A percentile compares a stretch with the other conserved stretches of the same genome.
These are phyloP conservation scores for Nitzschia sp. DNA, from an alignment of 108 stramenopile genomes.

Conservation along the genomic window DNA sequence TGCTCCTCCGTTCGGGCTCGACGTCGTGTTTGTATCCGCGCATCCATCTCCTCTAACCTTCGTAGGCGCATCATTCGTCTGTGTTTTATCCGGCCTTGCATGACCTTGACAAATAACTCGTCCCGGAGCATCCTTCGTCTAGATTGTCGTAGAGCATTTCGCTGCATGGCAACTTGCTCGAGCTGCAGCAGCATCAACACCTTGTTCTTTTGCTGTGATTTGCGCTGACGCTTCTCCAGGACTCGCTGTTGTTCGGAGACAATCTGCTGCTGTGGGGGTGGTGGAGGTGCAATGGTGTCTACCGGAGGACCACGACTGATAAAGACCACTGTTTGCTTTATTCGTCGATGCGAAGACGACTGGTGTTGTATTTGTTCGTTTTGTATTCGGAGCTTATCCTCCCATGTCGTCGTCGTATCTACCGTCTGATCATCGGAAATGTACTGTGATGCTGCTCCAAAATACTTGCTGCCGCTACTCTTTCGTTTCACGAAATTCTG, in stretches of 20 bases:
- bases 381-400: not conserved
- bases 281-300: too few relatives aligned
- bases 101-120: slow-evolving; percentile 1
- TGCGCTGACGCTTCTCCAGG: not conserved
- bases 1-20: not conserved
- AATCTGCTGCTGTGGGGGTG: too few relatives aligned
- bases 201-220: slow-evolving; percentile 20
- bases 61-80: not conserved
- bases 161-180: not conserved
- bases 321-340: slow-evolving; percentile 4
- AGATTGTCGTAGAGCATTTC: not conserved
- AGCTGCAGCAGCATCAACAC: slow-evolving; percentile 16
- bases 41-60: not conserved
- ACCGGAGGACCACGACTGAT: not conserved
- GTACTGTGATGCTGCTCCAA: not conserved
- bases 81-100: not conserved
- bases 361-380: not conserved
- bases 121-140: not conserved
- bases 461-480: not conserved
- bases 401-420: slow-evolving; percentile 9
- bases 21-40: not conserved
- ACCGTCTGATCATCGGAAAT: slow-evolving; percentile 15
- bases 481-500: slow-evolving; percentile 6
- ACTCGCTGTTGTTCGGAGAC: not conserved
- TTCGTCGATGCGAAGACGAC: not conserved